phyloP scores from a whole-genome alignment of 1,284 basidiomycete species.

The Fistulinella cinereoalba region DNA sequence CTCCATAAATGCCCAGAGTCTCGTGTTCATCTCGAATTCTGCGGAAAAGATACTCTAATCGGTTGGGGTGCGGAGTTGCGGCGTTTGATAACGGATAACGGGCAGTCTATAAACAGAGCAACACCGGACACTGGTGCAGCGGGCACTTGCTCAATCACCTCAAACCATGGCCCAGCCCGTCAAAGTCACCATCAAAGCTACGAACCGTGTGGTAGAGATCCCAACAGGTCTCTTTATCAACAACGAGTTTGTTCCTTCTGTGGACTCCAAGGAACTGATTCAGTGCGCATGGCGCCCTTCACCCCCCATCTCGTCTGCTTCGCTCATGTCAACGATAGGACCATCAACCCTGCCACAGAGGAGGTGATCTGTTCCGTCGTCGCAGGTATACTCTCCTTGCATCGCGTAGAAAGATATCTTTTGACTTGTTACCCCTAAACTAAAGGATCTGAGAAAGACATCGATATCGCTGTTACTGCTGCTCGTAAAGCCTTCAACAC shows the following conservation, averaged over 20 bases:
- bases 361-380: slow-evolving; percentile 64
- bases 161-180: slow-evolving; percentile 42
- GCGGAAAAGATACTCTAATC: background rate
- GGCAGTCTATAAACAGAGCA: slow-evolving; percentile 16
- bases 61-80: slow-evolving; percentile 9
- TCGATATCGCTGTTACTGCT: slow-evolving; percentile 79
- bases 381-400: slow-evolving; percentile 48
- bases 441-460: slow-evolving; percentile 76
- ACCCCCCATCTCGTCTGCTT: background rate
- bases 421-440: slow-evolving; percentile 21
- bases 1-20: background rate
- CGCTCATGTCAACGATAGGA: slow-evolving; percentile 37
- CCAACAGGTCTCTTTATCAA: slow-evolving; percentile 90
- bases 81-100: slow-evolving; percentile 16
- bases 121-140: too few relatives aligned
- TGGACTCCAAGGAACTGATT: slow-evolving; percentile 58
- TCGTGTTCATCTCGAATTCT: background rate
- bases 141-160: too few relatives aligned
- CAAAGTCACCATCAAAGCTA: slow-evolving; percentile 38
- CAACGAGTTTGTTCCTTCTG: slow-evolving; percentile 77
- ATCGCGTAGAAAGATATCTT: background rate
- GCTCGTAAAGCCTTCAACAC: slow-evolving; percentile 84
- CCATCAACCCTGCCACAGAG: slow-evolving; percentile 75
- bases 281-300: slow-evolving; percentile 40
- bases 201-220: slow-evolving; percentile 55